Evolutionary conservation across 345 rosid genomes (phyloP).

Genomic region (Murraya paniculata): DNA sequence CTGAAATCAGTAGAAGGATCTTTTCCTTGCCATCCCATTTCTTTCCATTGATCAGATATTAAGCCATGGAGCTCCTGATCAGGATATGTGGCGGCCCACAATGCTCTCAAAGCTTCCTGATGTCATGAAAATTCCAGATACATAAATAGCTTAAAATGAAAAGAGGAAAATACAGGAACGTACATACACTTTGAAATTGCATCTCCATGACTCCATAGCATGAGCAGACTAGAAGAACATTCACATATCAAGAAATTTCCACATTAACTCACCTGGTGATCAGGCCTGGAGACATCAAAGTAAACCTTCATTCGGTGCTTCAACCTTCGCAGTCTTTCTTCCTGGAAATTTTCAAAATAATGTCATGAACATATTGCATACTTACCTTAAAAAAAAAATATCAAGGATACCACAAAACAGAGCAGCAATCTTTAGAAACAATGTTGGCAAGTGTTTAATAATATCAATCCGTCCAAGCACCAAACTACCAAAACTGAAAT

Average conservation of each 20-base stretch:
- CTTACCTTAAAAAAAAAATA: too few relatives aligned
- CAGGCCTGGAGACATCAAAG: slow-evolving; percentile 69
- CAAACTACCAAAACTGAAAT: background rate
- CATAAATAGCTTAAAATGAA: slow-evolving; percentile 1
- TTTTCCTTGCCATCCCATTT: slow-evolving; percentile 98
- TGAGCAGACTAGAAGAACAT: background rate
- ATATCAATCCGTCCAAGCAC: background rate
- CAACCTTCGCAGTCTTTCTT: slow-evolving; percentile 71
- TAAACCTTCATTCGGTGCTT: slow-evolving; percentile 66
- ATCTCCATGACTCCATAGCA: background rate
- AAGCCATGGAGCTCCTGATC: slow-evolving; percentile 67
- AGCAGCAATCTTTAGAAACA: background rate
- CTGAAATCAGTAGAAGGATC: slow-evolving; percentile 98
- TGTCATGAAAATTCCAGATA: background rate
- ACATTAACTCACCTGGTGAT: slow-evolving; percentile 62
- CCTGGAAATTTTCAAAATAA: slow-evolving; percentile 38
- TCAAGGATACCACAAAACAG: background rate
- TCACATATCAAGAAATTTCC: background rate
- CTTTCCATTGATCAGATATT: slow-evolving; percentile 90
- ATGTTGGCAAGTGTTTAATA: background rate
- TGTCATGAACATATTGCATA: background rate
- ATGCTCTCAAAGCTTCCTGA: slow-evolving; percentile 80
- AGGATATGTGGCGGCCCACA: slow-evolving; percentile 82
- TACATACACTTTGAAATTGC: background rate
- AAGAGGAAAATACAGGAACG: background rate